phyloP scores from a whole-genome alignment of 2,329 filamentous ascomycete genomes.

The Sarocladium oryzae region DNA sequence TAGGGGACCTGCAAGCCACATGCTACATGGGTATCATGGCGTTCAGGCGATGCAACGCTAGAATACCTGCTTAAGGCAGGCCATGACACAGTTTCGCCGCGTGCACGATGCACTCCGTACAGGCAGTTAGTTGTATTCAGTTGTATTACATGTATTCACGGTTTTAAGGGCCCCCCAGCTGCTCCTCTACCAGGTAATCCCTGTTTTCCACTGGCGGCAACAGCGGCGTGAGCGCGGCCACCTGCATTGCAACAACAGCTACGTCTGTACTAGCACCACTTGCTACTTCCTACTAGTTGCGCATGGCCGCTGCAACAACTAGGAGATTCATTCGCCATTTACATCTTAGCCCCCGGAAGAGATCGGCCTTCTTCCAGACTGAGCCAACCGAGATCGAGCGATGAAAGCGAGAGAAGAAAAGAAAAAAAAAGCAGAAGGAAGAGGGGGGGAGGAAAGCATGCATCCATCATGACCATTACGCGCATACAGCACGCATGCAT shows the following conservation, averaged over 20 bases:
- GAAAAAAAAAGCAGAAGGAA: not conserved
- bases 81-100: not conserved
- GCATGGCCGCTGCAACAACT: too few relatives aligned
- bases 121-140: too few relatives aligned
- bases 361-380: not conserved
- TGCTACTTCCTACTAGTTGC: too few relatives aligned
- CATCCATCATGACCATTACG: not conserved
- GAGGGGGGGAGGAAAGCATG: not conserved
- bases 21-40: not conserved
- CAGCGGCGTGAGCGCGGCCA: not conserved
- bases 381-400: not conserved
- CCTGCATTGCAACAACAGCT: too few relatives aligned
- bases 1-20: not conserved
- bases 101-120: too few relatives aligned
- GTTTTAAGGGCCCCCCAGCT: too few relatives aligned
- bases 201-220: slow-evolving; percentile 2
- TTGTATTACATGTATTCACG: too few relatives aligned
- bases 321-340: too few relatives aligned
- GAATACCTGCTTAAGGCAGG: not conserved
- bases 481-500: not conserved
- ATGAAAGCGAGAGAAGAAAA: not conserved
- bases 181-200: not conserved
- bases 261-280: too few relatives aligned
- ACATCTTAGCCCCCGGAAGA: not conserved
- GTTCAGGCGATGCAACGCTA: slow-evolving; percentile 5